Percentiles rank a stretch among this genome's conserved stretches.
These are phyloP conservation scores for Phaeosphaeria sp. DNA, from an alignment of 2,329 filamentous ascomycete genomes.

Conservation along the genomic window DNA sequence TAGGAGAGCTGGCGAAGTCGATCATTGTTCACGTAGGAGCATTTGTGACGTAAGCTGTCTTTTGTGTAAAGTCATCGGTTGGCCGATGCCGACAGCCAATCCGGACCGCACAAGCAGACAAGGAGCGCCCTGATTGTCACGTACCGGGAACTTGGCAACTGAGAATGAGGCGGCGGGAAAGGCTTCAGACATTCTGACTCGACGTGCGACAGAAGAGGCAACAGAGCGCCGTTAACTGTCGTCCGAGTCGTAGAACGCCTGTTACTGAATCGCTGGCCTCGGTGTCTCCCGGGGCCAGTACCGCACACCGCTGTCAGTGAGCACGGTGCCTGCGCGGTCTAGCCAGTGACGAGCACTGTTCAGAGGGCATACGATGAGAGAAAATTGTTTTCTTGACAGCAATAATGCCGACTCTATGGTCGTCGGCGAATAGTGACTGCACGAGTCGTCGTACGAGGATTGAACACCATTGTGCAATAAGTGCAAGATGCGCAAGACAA, in stretches of 20 bases:
- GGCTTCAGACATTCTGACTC: neutral
- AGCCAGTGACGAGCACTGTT: neutral
- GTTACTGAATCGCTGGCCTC: neutral
- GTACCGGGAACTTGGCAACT: neutral
- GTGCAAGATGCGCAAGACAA: neutral
- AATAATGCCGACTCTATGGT: neutral
- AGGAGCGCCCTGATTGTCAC: slow-evolving; percentile 1
- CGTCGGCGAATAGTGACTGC: neutral
- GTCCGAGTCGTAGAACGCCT: neutral
- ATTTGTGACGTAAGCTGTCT: neutral
- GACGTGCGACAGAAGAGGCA: neutral
- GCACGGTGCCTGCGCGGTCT: neutral
- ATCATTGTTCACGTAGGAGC: neutral
- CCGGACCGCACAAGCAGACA: neutral
- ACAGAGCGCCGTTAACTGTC: neutral
- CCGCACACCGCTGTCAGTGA: neutral
- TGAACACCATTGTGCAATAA: neutral
- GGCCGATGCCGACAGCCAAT: neutral
- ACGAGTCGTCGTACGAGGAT: neutral
- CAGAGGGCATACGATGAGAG: neutral
- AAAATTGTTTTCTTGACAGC: neutral
- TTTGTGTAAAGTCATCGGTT: neutral
- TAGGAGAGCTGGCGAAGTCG: neutral
- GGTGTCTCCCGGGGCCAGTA: slow-evolving; percentile 1
- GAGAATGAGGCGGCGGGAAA: neutral